Evolutionary conservation across 2,329 filamentous ascomycete genomes (phyloP), one percentile per base, ranked within the genome.

Genomic region (Alternaria metachromatica): DNA sequence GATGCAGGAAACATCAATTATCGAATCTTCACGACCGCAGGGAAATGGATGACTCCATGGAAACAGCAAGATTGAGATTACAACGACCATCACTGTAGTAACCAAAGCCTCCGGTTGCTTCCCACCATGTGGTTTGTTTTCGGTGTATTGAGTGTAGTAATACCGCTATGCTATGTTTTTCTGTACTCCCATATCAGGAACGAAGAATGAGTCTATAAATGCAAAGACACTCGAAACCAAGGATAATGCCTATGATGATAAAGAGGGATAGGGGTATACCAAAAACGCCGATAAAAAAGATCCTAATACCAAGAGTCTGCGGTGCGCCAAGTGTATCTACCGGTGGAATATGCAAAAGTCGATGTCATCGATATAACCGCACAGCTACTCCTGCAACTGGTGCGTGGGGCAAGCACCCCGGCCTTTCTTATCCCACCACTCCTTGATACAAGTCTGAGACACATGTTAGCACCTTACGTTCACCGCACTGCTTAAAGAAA

Each of bases 371-470:
- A 46, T 26, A n/a, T 21, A 25, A 23, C 11, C 20, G 43, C 12
- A 43, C 5, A 12, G 8, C 58, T 58, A 77, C 54, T 76, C 75
- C 46, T 78, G 76, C 44, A 79, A 54, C 69, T 88, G 87, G 78
- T 90, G 88, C 61, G 88, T 88, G 3, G 88, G 88, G 76, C 88
- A 90, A 53, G 80, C 84, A 72, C 87, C 81, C 70, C 81, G 76
- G 72, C 88, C 81, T 79, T 85, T 85, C 62, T 76, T 82, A 58
- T 84, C 84, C 81, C 88, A 88, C 88, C 88, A 90, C 60, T 84
- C 81, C 55, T 85, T 80, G 60, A 90, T 89, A 72, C 88, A 90
- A 51, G 77, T 73, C 72, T 82, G 30, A 7, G 23, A 4, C 2
- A 21, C 63, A 50, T 67, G 65, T 59, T 37, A 65, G 41, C 26